Evolutionary conservation across 2,329 filamentous ascomycete species (phyloP), one percentile per base, ranked within the genome.

Genomic region (Arthrobotrys sphaeroides): DNA sequence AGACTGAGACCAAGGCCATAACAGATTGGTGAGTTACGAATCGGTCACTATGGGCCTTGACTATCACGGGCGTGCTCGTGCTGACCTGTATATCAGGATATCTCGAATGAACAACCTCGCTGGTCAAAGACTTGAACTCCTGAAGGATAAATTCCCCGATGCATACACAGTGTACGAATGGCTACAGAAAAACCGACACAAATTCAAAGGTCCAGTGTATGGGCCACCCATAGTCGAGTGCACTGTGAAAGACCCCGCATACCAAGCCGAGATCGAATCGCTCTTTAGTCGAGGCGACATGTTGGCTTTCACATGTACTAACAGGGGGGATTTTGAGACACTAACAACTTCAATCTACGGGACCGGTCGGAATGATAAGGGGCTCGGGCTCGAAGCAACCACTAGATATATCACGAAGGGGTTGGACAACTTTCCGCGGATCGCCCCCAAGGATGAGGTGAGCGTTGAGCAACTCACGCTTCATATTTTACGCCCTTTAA

Each of bases 161-260:
- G 88, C 90, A 1, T 87, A 87, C 9, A 84, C 81, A 78, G 93
- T 90, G 1, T 97, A 92, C 89, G 85, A 89, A 43, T 99, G 94
- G 94, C 86, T 98, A 60, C 87, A 92, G 80, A 82, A 88, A 1
- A 89, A 99, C 81, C 86, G 86, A 73, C 81, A 86, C 65, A 82
- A 87, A 55, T 95, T 97, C 77, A 87, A 91, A 80, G 88, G 90
- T 78, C 86, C 90, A 70, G 89, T 97, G 3, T 93, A 91, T 80
- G 93, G 91, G 0, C 94, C 94, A 4, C 89, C 94, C 0, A 88
- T 95, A 80, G 84, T 97, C 31, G 90, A 87, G 70, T 97, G 93
- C 82, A 91, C 90, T 0, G 84, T 97, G 62, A 93, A 90, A 78
- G 88, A 96, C 78, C 85, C 88, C 36, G 86, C 84, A 64, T 92